Evolutionary conservation across 2,329 filamentous ascomycete genomes (phyloP).

Genomic region (Monosporascus ibericus): DNA sequence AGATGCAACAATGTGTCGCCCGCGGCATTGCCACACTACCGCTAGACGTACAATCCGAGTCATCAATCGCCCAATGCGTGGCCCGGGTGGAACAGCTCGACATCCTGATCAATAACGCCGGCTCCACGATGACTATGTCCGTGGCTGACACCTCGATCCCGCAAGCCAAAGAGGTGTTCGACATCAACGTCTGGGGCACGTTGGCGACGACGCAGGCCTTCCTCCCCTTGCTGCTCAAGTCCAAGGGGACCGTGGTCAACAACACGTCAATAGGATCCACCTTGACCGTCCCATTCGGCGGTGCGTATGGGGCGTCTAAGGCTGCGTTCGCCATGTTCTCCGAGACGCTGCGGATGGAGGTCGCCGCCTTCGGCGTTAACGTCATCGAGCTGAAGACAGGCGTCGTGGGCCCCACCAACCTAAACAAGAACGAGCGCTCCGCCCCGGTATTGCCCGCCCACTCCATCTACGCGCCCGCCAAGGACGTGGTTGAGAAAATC

Average conservation of each 20-base stretch:
- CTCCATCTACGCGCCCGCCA: conserved; percentile 11
- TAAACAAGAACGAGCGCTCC: conserved; percentile 8
- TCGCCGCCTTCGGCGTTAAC: conserved; percentile 38
- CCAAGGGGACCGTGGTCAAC: conserved; percentile 30
- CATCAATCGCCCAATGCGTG: conserved; percentile 22
- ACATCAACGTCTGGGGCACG: conserved; percentile 28
- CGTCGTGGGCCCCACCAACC: conserved; percentile 18
- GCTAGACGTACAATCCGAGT: conserved; percentile 25
- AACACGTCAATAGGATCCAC: conserved; percentile 27
- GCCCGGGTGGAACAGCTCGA: conserved; percentile 7
- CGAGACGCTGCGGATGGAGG: conserved; percentile 37
- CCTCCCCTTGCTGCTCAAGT: conserved; percentile 16
- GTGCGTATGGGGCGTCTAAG: conserved; percentile 31
- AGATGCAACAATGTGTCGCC: conserved; percentile 18
- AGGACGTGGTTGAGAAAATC: conserved; percentile 1
- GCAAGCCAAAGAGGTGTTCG: conserved; percentile 25
- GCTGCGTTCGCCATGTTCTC: conserved; percentile 38
- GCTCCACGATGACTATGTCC: conserved; percentile 16
- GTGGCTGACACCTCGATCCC: conserved; percentile 23
- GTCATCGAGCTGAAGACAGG: conserved; percentile 34
- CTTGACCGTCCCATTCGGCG: conserved; percentile 24
- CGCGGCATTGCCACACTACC: conserved; percentile 20
- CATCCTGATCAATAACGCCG: conserved; percentile 14
- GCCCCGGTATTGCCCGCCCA: conserved; percentile 3
- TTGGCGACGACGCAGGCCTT: conserved; percentile 31